Evolutionary conservation across 148 eudicot species (phyloP).

Genomic region (Nepenthes mirabilis): DNA sequence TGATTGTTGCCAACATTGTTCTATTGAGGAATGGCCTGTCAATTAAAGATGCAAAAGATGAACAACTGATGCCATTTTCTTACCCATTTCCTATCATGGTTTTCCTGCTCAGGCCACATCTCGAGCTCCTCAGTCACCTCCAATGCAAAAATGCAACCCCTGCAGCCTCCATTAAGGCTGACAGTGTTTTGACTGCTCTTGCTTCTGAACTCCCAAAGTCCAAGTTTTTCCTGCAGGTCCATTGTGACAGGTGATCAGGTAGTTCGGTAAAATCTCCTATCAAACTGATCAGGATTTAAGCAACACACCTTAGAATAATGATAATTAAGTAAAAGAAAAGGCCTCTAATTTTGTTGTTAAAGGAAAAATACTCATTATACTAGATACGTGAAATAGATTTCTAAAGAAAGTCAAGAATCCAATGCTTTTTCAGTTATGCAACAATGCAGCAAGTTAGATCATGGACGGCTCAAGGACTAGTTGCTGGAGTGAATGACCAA

Average conservation of each 20-base stretch:
- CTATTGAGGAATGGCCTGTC: too few relatives aligned
- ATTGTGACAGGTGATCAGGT: neutral
- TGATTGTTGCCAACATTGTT: too few relatives aligned
- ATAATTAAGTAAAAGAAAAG: neutral
- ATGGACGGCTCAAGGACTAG: too few relatives aligned
- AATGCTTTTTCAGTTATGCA: too few relatives aligned
- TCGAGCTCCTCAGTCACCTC: conserved; percentile 46
- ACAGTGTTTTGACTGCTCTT: conserved; percentile 31
- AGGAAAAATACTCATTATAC: too few relatives aligned
- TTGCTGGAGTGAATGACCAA: too few relatives aligned
- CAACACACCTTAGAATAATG: neutral
- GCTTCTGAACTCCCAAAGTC: conserved; percentile 47
- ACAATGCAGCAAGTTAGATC: too few relatives aligned
- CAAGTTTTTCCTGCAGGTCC: conserved; percentile 21
- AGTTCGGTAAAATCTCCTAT: neutral
- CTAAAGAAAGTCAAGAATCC: too few relatives aligned
- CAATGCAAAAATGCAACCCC: conserved; percentile 39
- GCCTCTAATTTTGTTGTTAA: too few relatives aligned
- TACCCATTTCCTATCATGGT: conserved; percentile 37
- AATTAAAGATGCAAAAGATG: neutral
- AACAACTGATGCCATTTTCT: neutral
- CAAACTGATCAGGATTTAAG: too few relatives aligned
- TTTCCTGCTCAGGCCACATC: conserved; percentile 43
- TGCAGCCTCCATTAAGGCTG: conserved; percentile 37
- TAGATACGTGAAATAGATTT: too few relatives aligned